Base-by-base conservation (phyloP, 78 protist species). In the Dictyostelium purpureum region DNA sequence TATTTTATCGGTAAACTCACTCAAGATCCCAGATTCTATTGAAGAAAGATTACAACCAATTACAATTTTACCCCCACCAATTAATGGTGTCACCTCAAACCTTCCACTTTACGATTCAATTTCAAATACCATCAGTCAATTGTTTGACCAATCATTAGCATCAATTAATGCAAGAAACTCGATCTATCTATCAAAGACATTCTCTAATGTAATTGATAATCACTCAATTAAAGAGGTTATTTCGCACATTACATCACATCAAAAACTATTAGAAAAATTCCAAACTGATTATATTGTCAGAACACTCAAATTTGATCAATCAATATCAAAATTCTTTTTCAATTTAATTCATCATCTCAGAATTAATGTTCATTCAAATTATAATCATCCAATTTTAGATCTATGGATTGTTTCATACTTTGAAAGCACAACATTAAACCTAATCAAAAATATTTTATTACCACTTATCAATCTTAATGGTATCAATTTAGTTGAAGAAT, bases 11-110 rank as follows among this genome's bases (percentile, higher is more conserved):
- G 47, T 65, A 0, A 79, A 63, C 9, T 51, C 70, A 19, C 70
- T 70, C 14, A 45, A 79, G 35, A 79, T 79, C 11, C 16, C 51
- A 10, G 74, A 59, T 4, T 45, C 67, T 0, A 51, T 79, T 43
- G 88, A 59, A 63, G 69, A 65, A 31, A 47, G 88, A 42, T 79
- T 63, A 6, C 77, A 79, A 65, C 88, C 88, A 42, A 61, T 79
- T 33, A 54, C 35, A 54, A 31, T 43, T 19, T 19, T 31, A 45
- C 76, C 74, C 40, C 65, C 83, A 21, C 16, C 33, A 16, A 63
- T 63, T 12, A 16, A 31, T 7, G 24, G 57, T 2, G 56, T 69
- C 16, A 37, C 26, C 10, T 40, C 77, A 18, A 31, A 35, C 10
- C 2, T 79, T 12, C 57, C 70, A 12, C 31, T 79, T 1, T 79